A percentile compares a stretch with the other conserved stretches of the same genome.
phyloP scores from a whole-genome alignment of 1,284 basidiomycete species.

The Puccinia triticina region DNA sequence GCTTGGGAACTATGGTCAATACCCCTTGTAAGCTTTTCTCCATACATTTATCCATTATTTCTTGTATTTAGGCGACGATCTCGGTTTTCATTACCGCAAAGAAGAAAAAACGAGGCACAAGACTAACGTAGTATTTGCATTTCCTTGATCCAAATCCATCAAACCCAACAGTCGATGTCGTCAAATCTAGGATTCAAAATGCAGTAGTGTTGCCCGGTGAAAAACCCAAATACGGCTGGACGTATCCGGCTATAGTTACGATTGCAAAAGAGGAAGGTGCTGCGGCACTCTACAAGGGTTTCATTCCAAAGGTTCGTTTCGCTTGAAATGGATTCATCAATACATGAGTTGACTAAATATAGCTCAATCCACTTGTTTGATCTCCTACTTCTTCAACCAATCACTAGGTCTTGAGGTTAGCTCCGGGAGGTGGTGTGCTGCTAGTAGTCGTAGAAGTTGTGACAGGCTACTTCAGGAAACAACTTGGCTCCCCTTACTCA shows the following conservation, averaged over 20 bases:
- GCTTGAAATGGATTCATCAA: not conserved
- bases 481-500: conserved; percentile 57
- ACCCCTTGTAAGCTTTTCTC: conserved; percentile 62
- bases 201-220: conserved; percentile 68
- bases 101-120: not conserved
- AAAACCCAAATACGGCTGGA: conserved; percentile 86
- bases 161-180: conserved; percentile 68
- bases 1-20: conserved; percentile 71
- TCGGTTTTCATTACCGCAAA: conserved; percentile 1
- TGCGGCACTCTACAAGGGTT: conserved; percentile 90
- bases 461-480: conserved; percentile 71
- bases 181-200: conserved; percentile 93
- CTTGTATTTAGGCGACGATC: too few species aligned
- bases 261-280: conserved; percentile 89
- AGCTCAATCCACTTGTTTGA: not conserved
- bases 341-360: not conserved
- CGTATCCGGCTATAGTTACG: conserved; percentile 68
- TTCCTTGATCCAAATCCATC: conserved; percentile 65
- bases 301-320: conserved; percentile 64
- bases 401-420: conserved; percentile 77
- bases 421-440: conserved; percentile 91
- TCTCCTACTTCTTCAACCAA: not conserved
- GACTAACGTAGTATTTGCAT: conserved; percentile 77
- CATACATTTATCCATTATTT: not conserved
- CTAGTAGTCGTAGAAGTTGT: conserved; percentile 88